Evolutionary conservation across 345 rosid species (phyloP).

Genomic region (Pelargonium nanum): DNA sequence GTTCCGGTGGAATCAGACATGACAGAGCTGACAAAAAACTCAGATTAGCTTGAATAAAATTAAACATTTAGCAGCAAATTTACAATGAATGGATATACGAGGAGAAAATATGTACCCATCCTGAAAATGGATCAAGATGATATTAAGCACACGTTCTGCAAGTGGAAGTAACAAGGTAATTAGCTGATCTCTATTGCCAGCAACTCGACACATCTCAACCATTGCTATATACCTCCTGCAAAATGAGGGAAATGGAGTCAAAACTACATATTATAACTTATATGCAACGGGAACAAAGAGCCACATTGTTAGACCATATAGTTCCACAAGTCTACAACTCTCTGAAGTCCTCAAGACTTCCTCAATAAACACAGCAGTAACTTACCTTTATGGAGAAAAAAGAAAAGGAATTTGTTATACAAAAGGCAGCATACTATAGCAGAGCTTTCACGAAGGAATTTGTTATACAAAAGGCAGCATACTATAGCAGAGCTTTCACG

Average conservation of each 20-base stretch:
- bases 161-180: slow-evolving; percentile 62
- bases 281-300: no score
- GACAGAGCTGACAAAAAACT: slow-evolving; percentile 33
- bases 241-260: slow-evolving; percentile 12
- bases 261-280: no score
- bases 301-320: no score
- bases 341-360: no score
- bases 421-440: no score
- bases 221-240: slow-evolving; percentile 88
- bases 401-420: neutral
- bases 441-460: no score
- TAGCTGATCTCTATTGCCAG: slow-evolving; percentile 65
- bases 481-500: no score
- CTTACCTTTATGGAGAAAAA: no score
- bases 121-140: slow-evolving; percentile 67
- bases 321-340: no score
- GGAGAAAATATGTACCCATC: slow-evolving; percentile 42
- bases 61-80: neutral
- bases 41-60: neutral
- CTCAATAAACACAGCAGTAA: no score
- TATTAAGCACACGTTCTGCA: slow-evolving; percentile 63
- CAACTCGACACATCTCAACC: slow-evolving; percentile 89
- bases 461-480: no score
- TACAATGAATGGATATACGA: neutral
- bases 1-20: slow-evolving; percentile 25